phyloP scores from a whole-genome alignment of 768 basidiomycete species.

The Royoungia palumana region DNA sequence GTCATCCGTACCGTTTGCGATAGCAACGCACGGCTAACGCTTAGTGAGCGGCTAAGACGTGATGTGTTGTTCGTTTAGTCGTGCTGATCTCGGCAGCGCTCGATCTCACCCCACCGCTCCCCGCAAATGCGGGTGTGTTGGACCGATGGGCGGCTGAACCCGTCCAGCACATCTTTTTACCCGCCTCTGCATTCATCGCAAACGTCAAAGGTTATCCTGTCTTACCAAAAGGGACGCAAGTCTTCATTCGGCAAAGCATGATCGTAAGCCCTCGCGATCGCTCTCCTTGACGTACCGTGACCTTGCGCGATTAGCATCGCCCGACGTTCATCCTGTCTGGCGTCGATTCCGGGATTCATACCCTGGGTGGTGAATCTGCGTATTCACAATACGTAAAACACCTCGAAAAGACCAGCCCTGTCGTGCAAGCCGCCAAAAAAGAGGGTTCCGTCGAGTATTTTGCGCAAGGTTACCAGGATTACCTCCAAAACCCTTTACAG shows the following conservation, averaged over 20 bases:
- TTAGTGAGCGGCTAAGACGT: slow-evolving; percentile 61
- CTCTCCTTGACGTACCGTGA: slow-evolving; percentile 15
- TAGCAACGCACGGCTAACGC: slow-evolving; percentile 68
- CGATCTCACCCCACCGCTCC: slow-evolving; percentile 87
- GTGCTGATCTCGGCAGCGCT: slow-evolving; percentile 55
- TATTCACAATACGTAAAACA: slow-evolving; percentile 89
- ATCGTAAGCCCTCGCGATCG: slow-evolving; percentile 49
- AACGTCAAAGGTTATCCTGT: slow-evolving; percentile 98
- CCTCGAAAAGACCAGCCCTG: slow-evolving; percentile 73
- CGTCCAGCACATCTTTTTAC: slow-evolving; percentile 83
- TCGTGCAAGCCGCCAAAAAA: slow-evolving; percentile 58
- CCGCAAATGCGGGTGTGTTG: slow-evolving; percentile 70
- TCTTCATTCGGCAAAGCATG: slow-evolving; percentile 87
- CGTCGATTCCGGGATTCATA: slow-evolving; percentile 61
- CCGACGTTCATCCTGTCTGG: slow-evolving; percentile 83
- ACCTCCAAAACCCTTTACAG: slow-evolving; percentile 91
- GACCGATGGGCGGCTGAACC: slow-evolving; percentile 93
- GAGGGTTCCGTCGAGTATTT: slow-evolving; percentile 84
- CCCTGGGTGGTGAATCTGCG: slow-evolving; percentile 76
- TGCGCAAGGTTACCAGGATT: slow-evolving; percentile 92
- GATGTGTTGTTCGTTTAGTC: background rate
- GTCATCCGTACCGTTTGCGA: slow-evolving; percentile 86
- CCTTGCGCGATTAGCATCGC: slow-evolving; percentile 56
- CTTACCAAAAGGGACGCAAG: slow-evolving; percentile 87
- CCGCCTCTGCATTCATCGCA: slow-evolving; percentile 88